Evolutionary conservation across 2,329 filamentous ascomycete species (phyloP).

Genomic region (Camptophora hylomeconis): DNA sequence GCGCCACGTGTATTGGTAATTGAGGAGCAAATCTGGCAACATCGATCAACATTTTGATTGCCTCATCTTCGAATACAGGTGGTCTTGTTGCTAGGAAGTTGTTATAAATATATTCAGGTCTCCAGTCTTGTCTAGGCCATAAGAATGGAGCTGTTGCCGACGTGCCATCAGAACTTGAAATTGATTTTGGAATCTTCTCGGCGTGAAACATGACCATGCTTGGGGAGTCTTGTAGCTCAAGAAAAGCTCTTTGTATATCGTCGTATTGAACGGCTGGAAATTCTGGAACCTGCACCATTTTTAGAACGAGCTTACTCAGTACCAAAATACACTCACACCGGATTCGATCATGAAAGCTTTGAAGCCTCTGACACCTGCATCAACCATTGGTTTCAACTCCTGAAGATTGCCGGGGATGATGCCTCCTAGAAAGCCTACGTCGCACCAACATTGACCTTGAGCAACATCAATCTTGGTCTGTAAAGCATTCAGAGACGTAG

Average conservation of each 20-base stretch:
- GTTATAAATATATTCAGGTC: conserved; percentile 63
- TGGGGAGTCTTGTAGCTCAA: conserved; percentile 61
- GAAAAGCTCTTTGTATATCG: conserved; percentile 72
- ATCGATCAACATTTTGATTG: conserved; percentile 73
- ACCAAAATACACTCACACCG: too few relatives aligned
- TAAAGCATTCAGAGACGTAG: conserved; percentile 75
- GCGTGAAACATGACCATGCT: conserved; percentile 99
- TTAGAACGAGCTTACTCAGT: too few relatives aligned
- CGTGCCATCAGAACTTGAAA: conserved; percentile 64
- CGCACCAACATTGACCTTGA: conserved; percentile 85
- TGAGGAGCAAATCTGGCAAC: conserved; percentile 67
- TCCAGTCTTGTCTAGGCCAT: conserved; percentile 58
- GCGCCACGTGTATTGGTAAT: conserved; percentile 83
- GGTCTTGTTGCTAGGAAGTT: conserved; percentile 90
- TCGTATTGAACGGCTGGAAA: conserved; percentile 74
- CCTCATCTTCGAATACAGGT: conserved; percentile 79
- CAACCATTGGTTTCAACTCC: conserved; percentile 67
- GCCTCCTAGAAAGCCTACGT: conserved; percentile 96
- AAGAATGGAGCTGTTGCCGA: conserved; percentile 55
- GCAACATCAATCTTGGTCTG: conserved; percentile 77
- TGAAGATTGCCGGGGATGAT: conserved; percentile 78
- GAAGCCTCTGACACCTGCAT: conserved; percentile 82
- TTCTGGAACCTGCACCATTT: conserved; percentile 84
- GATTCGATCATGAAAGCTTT: conserved; percentile 97
- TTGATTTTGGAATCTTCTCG: conserved; percentile 89